These are phyloP conservation scores for Apocynum venetum DNA, from an alignment of 257 asterid genomes.

Conservation along the genomic window DNA sequence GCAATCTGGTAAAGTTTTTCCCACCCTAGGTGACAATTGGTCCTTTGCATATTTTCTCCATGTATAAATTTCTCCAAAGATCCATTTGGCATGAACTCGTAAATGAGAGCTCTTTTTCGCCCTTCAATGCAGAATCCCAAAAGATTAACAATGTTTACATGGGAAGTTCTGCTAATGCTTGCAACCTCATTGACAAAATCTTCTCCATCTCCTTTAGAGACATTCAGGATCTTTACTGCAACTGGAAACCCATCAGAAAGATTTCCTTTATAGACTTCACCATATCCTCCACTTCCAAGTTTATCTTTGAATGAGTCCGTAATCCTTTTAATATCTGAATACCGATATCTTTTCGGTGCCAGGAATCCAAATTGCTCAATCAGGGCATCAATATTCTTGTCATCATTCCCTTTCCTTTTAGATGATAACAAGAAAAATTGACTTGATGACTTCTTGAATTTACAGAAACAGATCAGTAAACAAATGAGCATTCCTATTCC, in stretches of 20 bases:
- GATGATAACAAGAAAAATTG: neutral
- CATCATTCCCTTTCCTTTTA: constrained; percentile 8
- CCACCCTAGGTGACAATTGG: constrained; percentile 6
- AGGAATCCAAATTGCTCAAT: neutral
- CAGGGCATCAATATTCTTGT: neutral
- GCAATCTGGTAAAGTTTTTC: constrained; percentile 22
- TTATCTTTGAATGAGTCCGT: constrained; percentile 18
- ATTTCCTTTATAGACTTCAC: constrained; percentile 26
- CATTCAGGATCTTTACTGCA: constrained; percentile 30
- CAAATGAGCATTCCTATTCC: neutral
- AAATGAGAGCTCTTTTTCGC: constrained; percentile 26
- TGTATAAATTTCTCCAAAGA: constrained; percentile 27
- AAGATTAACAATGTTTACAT: constrained; percentile 26
- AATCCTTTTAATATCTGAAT: constrained; percentile 11
- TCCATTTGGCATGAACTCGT: constrained; percentile 40
- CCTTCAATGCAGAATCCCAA: constrained; percentile 30
- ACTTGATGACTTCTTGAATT: neutral
- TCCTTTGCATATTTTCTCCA: neutral
- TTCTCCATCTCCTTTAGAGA: constrained; percentile 23
- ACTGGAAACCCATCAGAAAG: constrained; percentile 11
- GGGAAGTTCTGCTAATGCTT: constrained; percentile 29
- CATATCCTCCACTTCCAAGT: constrained; percentile 29
- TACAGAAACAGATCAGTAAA: neutral
- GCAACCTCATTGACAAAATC: constrained; percentile 31
- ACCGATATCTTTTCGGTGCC: constrained; percentile 6